Conservation (phyloP, 257 asterid genomes). For the Fraxinus cuspidata region DNA sequence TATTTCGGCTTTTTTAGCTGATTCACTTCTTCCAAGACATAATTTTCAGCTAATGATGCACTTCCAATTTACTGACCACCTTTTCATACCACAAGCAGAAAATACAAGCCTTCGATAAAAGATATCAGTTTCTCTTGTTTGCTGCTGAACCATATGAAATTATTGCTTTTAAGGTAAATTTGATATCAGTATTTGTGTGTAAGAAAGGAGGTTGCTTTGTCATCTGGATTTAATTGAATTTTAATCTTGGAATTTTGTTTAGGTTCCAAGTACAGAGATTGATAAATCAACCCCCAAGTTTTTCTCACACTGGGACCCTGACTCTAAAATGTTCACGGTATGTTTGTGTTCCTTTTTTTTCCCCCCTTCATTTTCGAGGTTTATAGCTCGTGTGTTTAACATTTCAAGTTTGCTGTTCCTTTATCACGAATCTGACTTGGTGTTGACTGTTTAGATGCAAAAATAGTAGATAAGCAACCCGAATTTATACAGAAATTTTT, state of each 20-base stretch:
- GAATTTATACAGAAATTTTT: background rate
- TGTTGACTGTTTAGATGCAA: constrained; percentile 7
- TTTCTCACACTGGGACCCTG: constrained; percentile 99
- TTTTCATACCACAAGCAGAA: constrained; percentile 51
- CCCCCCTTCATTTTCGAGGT: background rate
- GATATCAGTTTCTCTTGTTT: constrained; percentile 84
- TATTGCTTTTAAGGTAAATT: constrained; percentile 77
- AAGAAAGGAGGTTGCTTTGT: background rate
- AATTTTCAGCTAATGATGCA: background rate
- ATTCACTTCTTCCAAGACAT: constrained; percentile 6
- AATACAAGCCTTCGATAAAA: constrained; percentile 76
- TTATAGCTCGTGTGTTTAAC: background rate
- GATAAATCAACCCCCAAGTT: constrained; percentile 98
- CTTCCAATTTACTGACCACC: constrained; percentile 5
- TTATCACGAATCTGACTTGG: constrained; percentile 11
- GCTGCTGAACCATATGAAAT: constrained; percentile 98
- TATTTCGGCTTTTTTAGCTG: background rate
- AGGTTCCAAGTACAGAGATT: constrained; percentile 96
- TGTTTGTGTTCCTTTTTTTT: constrained; percentile 17
- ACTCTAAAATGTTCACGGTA: constrained; percentile 96
- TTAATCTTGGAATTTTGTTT: background rate
- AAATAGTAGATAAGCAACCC: background rate
- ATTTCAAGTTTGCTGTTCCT: background rate
- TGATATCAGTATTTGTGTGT: background rate
- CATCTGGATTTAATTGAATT: constrained; percentile 10